Base-by-base conservation (phyloP, 306 rosid species). In the Elaeagnus macrophylla region DNA sequence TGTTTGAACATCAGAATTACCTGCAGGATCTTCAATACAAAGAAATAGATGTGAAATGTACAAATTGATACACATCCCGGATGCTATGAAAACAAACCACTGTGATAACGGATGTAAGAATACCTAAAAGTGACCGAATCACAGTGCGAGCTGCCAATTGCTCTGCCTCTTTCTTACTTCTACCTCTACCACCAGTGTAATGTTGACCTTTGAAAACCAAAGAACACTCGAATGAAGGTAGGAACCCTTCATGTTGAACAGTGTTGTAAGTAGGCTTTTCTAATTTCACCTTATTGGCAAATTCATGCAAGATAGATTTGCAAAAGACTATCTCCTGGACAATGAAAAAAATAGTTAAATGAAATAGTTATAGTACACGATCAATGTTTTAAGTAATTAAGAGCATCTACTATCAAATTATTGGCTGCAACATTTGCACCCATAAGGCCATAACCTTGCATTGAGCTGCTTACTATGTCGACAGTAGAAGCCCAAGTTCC, bases 131-230 rank as follows among this genome's bases (percentile, higher is more conserved):
- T 11, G 88, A 69, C 49, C 68, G 38, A 69, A 80, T 68, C 45
- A 62, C 77, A 11, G 64, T 70, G 41, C 72, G 75, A 17, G 88
- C 91, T 14, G 80, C 85, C 60, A 69, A 71, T 58, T 71, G 78
- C 66, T 80, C 83, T 10, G 95, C 90, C 32, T 80, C 83, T 69
- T 69, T 86, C 71, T 82, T 82, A 47, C 6, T 77, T 66, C 45
- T 67, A 32, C 75, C 59, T 15, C 36, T 39, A 51, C 60, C 60
- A 25, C 91, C 76, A 0, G 51, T 62, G 61, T 71, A 80, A 7
- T 32, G 39, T 49, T 37, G 42, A 39, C 85, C 83, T 16, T 76
- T 72, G 51, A 83, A 76, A 55, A 59, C 62, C 80, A 86, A 20
- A 14, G 80, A 58, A 18, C 82, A 72, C 40, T 32, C 44, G 67